Evolutionary conservation across 345 rosid genomes (phyloP).

Genomic region (Brassica napus): Da-Ae NC_063444.1:17667501-17668000

Average conservation of each 20-base stretch:
- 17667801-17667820: conserved; percentile 78
- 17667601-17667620: conserved; percentile 64
- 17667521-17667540: conserved; percentile 71
- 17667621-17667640: conserved; percentile 79
- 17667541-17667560: conserved; percentile 94
- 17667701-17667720: conserved; percentile 66
- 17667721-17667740: conserved; percentile 70
- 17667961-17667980: conserved; percentile 93
- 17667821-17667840: conserved; percentile 63
- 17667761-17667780: conserved; percentile 86
- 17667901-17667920: conserved; percentile 59
- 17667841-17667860: conserved; percentile 78
- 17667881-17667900: conserved; percentile 65
- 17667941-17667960: conserved; percentile 96
- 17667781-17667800: conserved; percentile 63
- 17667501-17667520: conserved; percentile 60
- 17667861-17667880: conserved; percentile 78
- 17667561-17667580: conserved; percentile 81
- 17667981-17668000: conserved; percentile 62
- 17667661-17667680: conserved; percentile 89
- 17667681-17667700: conserved; percentile 74
- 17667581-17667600: conserved; percentile 82
- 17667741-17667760: conserved; percentile 74
- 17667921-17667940: conserved; percentile 66
- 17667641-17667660: conserved; percentile 80